Evolutionary conservation across 129 eudicot species (phyloP), one percentile per base, ranked within the genome.

Genomic region (Chrysanthemum makinoi): DNA sequence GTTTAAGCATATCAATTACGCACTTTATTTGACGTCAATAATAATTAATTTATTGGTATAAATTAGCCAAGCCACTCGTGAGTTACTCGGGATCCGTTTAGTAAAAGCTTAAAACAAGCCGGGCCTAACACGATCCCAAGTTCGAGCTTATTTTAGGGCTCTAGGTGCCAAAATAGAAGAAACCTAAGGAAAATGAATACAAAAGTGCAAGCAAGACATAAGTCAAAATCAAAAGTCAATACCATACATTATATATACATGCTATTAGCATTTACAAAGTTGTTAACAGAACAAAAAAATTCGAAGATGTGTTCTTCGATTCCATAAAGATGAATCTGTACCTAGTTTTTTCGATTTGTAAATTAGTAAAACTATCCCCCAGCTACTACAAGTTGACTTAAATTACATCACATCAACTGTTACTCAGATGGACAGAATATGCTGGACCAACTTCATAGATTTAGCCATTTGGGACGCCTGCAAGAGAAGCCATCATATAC

Each of bases 201-300:
- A 19, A 56, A 39, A 6, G 47, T 61, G 66, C 47, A 61, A 24
- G 39, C 17, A 12, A 39, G 44, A 13, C 10, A 33, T 54, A 26
- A 44, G 24, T 22, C 26, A 57, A 75, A 67, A 57, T 1, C 53
- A 57, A 44, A 56, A 58, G 33, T 13, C 55, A 35, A 69, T 13
- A 52, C 56, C 47, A 10, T 51, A 61, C 20, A 28, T 33, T 12
- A 62, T 70, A 53, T 77, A 43, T 71, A 77, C 81, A 70, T 70
- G 71, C 59, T 46, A 63, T 63, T 13, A 62, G 50, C 51, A 70
- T 77, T 77, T 77, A 77, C 77, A 70, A 15, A 69, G 30, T 51
- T 69, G 55, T 62, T 16, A 15, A 26, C 24, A 52, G 33, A 77
- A 69, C 75, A 39, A 69, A 62, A 62, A 46, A 44, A 14, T 39